Conservation (phyloP, 768 basidiomycete genomes). For the Tremella yokohamensis region DNA sequence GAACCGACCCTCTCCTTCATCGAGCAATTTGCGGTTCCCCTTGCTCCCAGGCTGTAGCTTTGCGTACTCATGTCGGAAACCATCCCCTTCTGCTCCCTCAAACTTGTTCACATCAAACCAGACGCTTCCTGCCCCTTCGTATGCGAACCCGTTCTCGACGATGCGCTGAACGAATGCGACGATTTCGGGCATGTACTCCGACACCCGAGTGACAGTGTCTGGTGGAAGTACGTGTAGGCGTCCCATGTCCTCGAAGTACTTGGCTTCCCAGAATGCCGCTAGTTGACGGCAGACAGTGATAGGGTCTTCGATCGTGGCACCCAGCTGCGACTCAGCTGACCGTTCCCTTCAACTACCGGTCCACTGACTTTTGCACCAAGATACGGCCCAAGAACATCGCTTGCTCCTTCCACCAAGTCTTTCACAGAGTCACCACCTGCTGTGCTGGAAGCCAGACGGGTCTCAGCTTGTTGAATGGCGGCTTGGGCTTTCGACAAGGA, state of each 20-base stretch:
- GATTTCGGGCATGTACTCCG: slow-evolving; percentile 95
- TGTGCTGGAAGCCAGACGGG: slow-evolving; percentile 54
- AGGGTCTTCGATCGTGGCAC: slow-evolving; percentile 77
- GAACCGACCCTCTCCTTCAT: slow-evolving; percentile 79
- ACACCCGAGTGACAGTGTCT: slow-evolving; percentile 87
- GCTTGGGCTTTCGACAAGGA: slow-evolving; percentile 62
- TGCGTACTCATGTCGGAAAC: slow-evolving; percentile 72
- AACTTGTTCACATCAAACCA: slow-evolving; percentile 87
- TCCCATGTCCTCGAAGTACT: slow-evolving; percentile 88
- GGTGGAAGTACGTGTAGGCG: slow-evolving; percentile 81
- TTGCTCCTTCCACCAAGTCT: slow-evolving; percentile 65
- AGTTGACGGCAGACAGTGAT: slow-evolving; percentile 70
- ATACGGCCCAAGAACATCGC: slow-evolving; percentile 65
- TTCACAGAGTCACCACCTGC: slow-evolving; percentile 27
- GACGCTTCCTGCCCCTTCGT: slow-evolving; percentile 72
- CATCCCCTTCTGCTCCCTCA: slow-evolving; percentile 61
- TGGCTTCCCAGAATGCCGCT: slow-evolving; percentile 80
- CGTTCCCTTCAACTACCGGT: not conserved
- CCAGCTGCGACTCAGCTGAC: slow-evolving; percentile 57
- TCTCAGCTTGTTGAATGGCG: slow-evolving; percentile 59
- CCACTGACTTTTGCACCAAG: slow-evolving; percentile 35
- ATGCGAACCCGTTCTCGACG: slow-evolving; percentile 79
- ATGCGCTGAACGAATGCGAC: slow-evolving; percentile 82
- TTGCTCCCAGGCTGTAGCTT: slow-evolving; percentile 96
- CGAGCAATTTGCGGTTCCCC: slow-evolving; percentile 81